Evolutionary conservation across 75 land plant genomes (phyloP).

Genomic region (Cryptomeria japonica): DNA sequence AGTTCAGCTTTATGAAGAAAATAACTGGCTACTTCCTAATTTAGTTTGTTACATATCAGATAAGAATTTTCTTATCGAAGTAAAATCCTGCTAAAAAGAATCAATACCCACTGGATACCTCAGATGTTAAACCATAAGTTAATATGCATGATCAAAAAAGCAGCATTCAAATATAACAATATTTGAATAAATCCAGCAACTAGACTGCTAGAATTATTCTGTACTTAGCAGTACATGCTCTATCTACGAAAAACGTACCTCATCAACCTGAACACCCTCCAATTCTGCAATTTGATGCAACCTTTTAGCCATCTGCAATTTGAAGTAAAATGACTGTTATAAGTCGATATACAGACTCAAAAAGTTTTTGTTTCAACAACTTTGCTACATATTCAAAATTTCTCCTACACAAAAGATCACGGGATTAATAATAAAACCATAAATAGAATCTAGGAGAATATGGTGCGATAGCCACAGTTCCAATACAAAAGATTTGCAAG

Average conservation of each 20-base stretch:
- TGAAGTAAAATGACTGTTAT: background rate
- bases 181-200: background rate
- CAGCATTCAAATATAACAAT: background rate
- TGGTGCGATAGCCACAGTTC: background rate
- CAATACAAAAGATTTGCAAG: background rate
- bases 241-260: slow-evolving; percentile 41
- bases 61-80: background rate
- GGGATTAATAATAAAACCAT: background rate
- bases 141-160: background rate
- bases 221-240: background rate
- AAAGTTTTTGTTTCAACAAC: background rate
- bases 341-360: background rate
- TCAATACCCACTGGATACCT: background rate
- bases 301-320: slow-evolving; percentile 91
- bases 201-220: background rate
- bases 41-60: slow-evolving; percentile 14
- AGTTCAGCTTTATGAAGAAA: background rate
- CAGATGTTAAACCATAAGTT: background rate
- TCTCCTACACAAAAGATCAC: background rate
- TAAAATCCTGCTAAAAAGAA: background rate
- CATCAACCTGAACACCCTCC: slow-evolving; percentile 86
- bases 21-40: background rate
- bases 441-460: background rate
- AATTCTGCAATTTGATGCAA: slow-evolving; percentile 72
- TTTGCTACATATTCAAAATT: background rate